Evolutionary conservation across 345 rosid genomes (phyloP).

Genomic region (Acer campestre): DNA sequence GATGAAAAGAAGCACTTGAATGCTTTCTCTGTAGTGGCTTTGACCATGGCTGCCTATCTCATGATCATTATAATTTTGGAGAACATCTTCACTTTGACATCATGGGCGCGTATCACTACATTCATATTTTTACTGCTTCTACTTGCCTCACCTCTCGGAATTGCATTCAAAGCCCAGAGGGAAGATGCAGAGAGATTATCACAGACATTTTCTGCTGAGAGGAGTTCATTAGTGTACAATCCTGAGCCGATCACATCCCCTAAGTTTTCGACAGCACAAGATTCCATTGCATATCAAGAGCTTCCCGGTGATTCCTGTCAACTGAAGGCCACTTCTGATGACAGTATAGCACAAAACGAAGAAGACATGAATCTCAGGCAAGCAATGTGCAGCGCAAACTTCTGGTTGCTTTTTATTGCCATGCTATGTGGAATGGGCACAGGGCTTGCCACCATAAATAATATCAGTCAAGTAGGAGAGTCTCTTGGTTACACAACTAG

Average conservation of each 20-base stretch:
- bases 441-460: slow-evolving; percentile 54
- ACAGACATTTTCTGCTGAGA: not conserved
- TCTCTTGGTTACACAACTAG: slow-evolving; percentile 47
- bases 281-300: slow-evolving; percentile 13
- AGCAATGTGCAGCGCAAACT: slow-evolving; percentile 38
- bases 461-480: slow-evolving; percentile 57
- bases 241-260: not conserved
- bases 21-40: slow-evolving; percentile 42
- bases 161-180: slow-evolving; percentile 33
- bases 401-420: slow-evolving; percentile 52
- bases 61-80: slow-evolving; percentile 43
- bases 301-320: slow-evolving; percentile 16
- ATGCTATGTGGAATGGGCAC: slow-evolving; percentile 65
- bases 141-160: slow-evolving; percentile 41
- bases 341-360: not conserved
- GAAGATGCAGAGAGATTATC: slow-evolving; percentile 7
- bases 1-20: slow-evolving; percentile 51
- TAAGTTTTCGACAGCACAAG: not conserved
- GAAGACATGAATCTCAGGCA: slow-evolving; percentile 37
- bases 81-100: slow-evolving; percentile 27
- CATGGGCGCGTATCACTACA: slow-evolving; percentile 20
- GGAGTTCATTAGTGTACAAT: not conserved
- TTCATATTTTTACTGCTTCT: slow-evolving; percentile 39
- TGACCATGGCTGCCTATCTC: slow-evolving; percentile 49
- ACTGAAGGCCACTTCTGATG: slow-evolving; percentile 7